Evolutionary conservation across 495 filamentous ascomycete species (phyloP).

Genomic region (Lasiosphaeris hirsuta): DNA sequence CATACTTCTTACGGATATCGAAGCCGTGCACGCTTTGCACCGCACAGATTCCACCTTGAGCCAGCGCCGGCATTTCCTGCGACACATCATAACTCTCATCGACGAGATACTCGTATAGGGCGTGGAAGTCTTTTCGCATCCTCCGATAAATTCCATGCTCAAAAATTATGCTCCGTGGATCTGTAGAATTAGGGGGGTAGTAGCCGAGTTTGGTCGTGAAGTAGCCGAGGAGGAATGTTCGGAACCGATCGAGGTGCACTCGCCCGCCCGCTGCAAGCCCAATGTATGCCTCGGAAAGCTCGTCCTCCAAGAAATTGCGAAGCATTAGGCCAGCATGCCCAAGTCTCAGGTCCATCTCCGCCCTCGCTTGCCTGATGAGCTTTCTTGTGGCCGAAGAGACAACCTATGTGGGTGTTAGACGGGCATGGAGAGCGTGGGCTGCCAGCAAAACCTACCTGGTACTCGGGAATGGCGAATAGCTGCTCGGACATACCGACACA

Average conservation of each 20-base stretch:
- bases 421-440: neutral
- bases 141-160: constrained; percentile 48
- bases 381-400: constrained; percentile 53
- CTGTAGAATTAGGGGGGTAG: constrained; percentile 53
- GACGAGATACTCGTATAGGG: constrained; percentile 59
- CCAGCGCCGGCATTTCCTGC: constrained; percentile 36
- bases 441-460: constrained; percentile 41
- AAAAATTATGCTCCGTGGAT: constrained; percentile 38
- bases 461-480: constrained; percentile 50
- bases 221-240: constrained; percentile 57
- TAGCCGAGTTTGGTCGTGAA: constrained; percentile 60
- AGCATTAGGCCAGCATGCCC: constrained; percentile 46
- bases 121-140: constrained; percentile 61
- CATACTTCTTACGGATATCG: constrained; percentile 52
- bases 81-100: constrained; percentile 47
- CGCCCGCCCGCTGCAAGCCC: constrained; percentile 50
- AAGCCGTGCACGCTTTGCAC: constrained; percentile 58
- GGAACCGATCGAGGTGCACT: constrained; percentile 60
- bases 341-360: constrained; percentile 61
- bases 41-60: constrained; percentile 57
- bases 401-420: constrained; percentile 35
- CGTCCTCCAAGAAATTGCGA: constrained; percentile 57
- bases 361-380: constrained; percentile 55
- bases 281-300: constrained; percentile 53
- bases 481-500: constrained; percentile 64